These are phyloP conservation scores for Blumeria hordei DNA, from an alignment of 2,329 filamentous ascomycete species.

Conservation along the genomic window DNA sequence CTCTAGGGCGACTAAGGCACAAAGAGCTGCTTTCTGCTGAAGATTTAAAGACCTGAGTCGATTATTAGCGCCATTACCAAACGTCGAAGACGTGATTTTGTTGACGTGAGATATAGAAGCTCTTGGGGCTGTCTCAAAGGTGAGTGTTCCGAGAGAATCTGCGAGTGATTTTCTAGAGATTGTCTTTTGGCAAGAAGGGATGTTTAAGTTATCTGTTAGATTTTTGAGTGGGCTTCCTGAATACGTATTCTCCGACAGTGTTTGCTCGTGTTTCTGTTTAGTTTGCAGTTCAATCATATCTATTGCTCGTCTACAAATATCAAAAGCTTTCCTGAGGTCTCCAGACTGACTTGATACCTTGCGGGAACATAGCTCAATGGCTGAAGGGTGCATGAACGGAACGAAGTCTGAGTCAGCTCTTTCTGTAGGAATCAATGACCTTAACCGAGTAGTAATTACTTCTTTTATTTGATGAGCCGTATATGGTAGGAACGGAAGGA, in stretches of 20 bases:
- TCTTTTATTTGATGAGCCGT: conserved; percentile 65
- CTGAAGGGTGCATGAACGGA: conserved; percentile 81
- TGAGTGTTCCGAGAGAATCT: conserved; percentile 31
- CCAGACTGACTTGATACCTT: conserved; percentile 90
- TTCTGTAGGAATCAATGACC: conserved; percentile 38
- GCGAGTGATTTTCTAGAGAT: conserved; percentile 19
- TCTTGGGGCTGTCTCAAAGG: conserved; percentile 57
- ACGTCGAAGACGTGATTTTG: conserved; percentile 68
- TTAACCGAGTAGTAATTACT: conserved; percentile 66
- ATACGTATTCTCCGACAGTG: conserved; percentile 28
- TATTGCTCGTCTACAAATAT: conserved; percentile 72
- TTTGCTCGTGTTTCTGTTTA: conserved; percentile 44
- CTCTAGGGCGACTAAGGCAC: conserved; percentile 69
- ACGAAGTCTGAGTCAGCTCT: conserved; percentile 32
- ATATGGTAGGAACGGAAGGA: conserved; percentile 85
- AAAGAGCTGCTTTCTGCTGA: conserved; percentile 88
- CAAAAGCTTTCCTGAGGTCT: conserved; percentile 83
- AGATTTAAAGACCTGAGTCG: conserved; percentile 72
- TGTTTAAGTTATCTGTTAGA: conserved; percentile 59
- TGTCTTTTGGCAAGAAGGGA: conserved; percentile 19
- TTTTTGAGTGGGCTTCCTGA: conserved; percentile 45
- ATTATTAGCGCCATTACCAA: conserved; percentile 70
- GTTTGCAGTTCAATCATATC: conserved; percentile 77
- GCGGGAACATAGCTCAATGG: conserved; percentile 79
- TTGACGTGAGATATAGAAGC: conserved; percentile 81